Base-by-base conservation (phyloP, 2,329 filamentous ascomycete species). In the Epichloe scottii region DNA sequence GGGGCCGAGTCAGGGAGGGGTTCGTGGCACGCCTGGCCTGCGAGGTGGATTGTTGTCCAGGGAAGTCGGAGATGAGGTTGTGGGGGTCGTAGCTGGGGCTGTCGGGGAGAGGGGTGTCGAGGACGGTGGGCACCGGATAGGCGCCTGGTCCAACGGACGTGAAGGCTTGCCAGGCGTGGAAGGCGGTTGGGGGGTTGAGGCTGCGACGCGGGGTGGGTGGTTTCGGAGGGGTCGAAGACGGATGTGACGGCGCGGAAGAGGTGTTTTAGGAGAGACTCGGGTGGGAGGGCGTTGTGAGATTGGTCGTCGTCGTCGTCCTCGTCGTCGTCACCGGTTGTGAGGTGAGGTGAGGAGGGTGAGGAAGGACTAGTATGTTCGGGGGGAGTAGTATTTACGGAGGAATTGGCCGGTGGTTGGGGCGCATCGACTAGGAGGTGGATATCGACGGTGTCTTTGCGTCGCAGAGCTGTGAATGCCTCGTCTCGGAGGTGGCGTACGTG, bases 391-490 rank as follows among this genome's bases (percentile, higher is more conserved):
- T 14, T 53, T 23, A 56, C 54, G 49, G 58, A 63, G 42, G 55
- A 55, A 37, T 65, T 65, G 17, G 59, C 49, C 26, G 58, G 58
- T 11, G 58, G 57, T 7, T 54, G 56, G 2, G 60, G 57, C 6
- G 52, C 51, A 41, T 66, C 61, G 35, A 66, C 56, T 34, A 68
- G 82, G 49, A 93, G 66, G 53, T 90, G 75, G 40, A 95, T 67
- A 58, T 95, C 87, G 48, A 95, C 72, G 55, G 83, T 77, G 51
- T 85, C 75, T 4, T 79, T 68, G 60, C 95, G 87, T 45, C 86
- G 80, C 26, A 90, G 74, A 30, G 87, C 79, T 10, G 83, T 86
- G 65, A 96, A 96, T 52, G 90, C 84, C 14, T 89, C 87, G 66
- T 96, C 91, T 21, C 81, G 79, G 37, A 89, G 78, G 56, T 87